These are phyloP conservation scores for Russula griseocarnosa DNA, from an alignment of 768 basidiomycete species.

Conservation along the genomic window DNA sequence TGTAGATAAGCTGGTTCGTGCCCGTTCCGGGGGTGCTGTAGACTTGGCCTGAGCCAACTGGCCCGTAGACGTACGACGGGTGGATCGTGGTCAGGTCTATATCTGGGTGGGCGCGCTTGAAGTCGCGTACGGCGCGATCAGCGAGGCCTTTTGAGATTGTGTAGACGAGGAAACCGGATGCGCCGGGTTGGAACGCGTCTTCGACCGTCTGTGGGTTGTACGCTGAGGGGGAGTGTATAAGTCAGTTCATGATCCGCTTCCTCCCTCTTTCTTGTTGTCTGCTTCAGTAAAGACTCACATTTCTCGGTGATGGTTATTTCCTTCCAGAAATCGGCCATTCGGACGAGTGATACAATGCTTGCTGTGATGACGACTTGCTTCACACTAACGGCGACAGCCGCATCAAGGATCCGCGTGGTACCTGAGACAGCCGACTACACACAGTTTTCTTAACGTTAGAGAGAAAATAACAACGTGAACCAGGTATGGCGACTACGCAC, in stretches of 20 bases:
- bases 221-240: constrained; percentile 34
- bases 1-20: constrained; percentile 31
- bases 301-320: constrained; percentile 7
- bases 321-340: not conserved
- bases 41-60: constrained; percentile 27
- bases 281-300: not conserved
- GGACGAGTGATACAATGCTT: constrained; percentile 15
- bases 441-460: accelerated
- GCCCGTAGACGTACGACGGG: constrained; percentile 35
- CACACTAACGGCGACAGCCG: constrained; percentile 7
- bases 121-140: constrained; percentile 31
- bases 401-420: constrained; percentile 22
- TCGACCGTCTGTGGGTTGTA: constrained; percentile 37
- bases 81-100: constrained; percentile 33
- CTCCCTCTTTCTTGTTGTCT: no score
- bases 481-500: not conserved
- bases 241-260: no score
- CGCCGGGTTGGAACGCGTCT: constrained; percentile 31
- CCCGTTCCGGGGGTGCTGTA: constrained; percentile 22
- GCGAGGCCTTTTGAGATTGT: constrained; percentile 37
- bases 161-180: constrained; percentile 35
- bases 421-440: constrained; percentile 22
- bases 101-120: constrained; percentile 30
- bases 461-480: not conserved
- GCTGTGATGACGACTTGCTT: constrained; percentile 21